Conservation (phyloP, 345 rosid genomes). For the Eucalyptus paniculata region DNA sequence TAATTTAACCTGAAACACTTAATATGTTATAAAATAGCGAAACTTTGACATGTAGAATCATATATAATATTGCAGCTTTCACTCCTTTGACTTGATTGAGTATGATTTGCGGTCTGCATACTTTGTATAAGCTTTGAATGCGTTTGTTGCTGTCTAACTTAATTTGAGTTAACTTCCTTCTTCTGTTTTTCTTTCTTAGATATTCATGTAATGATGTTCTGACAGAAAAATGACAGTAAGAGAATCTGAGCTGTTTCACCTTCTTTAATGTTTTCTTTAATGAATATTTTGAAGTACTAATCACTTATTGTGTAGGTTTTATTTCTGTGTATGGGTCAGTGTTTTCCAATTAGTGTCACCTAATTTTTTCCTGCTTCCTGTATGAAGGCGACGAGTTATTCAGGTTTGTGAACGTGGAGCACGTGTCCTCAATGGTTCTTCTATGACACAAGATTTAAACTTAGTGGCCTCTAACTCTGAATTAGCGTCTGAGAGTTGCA, state of each 20-base stretch:
- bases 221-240: background rate
- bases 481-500: conserved; percentile 53
- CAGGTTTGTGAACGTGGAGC: conserved; percentile 92
- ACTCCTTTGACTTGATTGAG: background rate
- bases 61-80: background rate
- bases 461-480: conserved; percentile 66
- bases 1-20: background rate
- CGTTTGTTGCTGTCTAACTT: background rate
- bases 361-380: background rate
- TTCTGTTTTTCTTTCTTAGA: background rate
- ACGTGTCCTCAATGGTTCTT: conserved; percentile 92
- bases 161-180: background rate
- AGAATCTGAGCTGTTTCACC: background rate
- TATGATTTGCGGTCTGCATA: background rate
- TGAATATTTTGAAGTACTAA: background rate
- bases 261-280: background rate
- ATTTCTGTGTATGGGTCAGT: background rate
- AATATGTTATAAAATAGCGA: background rate
- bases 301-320: background rate
- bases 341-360: background rate
- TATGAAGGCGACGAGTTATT: conserved; percentile 81
- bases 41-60: background rate
- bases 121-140: background rate
- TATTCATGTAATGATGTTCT: background rate
- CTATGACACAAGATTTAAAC: conserved; percentile 86